These are phyloP conservation scores for Phanerochaete carnosa DNA, from an alignment of 768 basidiomycete genomes.

Conservation along the genomic window DNA sequence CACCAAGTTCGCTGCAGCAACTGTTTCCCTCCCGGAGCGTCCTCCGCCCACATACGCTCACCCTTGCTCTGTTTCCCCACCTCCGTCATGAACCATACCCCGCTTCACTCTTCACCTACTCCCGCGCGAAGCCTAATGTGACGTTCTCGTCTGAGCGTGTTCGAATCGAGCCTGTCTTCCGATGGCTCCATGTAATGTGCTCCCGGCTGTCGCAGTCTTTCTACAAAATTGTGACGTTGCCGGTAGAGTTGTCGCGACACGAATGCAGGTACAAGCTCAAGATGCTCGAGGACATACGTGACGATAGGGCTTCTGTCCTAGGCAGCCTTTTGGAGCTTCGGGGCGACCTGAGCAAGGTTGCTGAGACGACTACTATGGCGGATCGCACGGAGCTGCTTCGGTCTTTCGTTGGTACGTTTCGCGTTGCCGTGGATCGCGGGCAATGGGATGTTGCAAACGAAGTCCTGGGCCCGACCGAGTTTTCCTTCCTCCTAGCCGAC, in stretches of 20 bases:
- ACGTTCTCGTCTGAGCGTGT: background rate
- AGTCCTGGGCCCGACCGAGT: background rate
- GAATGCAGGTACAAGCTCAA: constrained; percentile 6
- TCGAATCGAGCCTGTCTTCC: background rate
- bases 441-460: background rate
- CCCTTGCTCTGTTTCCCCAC: constrained; percentile 67
- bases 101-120: background rate
- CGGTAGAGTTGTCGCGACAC: background rate
- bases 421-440: background rate
- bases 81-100: constrained; percentile 33
- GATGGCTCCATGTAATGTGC: background rate
- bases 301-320: background rate
- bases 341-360: background rate
- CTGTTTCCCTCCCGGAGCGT: constrained; percentile 45
- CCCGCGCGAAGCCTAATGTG: background rate
- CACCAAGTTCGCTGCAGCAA: constrained; percentile 43
- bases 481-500: background rate
- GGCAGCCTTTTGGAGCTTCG: background rate
- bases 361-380: background rate
- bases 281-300: background rate
- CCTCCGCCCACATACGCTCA: constrained; percentile 47
- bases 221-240: background rate
- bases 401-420: background rate
- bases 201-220: background rate
- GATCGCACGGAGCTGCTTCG: background rate